Percentiles rank a stretch among this genome's conserved stretches.
These are phyloP conservation scores for Pelargonium cotyledonis DNA, from an alignment of 441 rosid genomes.

Conservation along the genomic window DNA sequence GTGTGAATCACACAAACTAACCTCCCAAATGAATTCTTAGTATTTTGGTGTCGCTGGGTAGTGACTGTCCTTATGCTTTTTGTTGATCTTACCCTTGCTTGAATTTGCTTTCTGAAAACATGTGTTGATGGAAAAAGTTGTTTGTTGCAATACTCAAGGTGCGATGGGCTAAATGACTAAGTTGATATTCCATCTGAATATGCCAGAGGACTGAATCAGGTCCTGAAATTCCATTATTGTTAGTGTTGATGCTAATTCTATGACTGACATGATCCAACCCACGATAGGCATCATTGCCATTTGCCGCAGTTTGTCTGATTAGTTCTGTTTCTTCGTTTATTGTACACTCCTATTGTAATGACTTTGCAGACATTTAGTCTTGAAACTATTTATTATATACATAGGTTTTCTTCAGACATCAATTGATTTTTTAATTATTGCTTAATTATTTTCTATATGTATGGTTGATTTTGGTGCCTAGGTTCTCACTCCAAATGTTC, in stretches of 20 bases:
- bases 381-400: neutral
- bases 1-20: neutral
- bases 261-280: too few relatives aligned
- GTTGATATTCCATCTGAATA: neutral
- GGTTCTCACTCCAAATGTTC: conserved; percentile 99
- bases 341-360: neutral
- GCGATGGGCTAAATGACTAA: neutral
- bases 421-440: neutral
- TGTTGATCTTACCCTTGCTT: too few relatives aligned
- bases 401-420: neutral
- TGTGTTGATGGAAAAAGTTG: too few relatives aligned
- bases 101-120: too few relatives aligned
- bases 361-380: neutral
- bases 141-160: neutral
- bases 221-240: neutral
- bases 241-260: neutral
- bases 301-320: neutral
- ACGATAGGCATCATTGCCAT: neutral
- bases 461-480: conserved; percentile 25
- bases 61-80: neutral
- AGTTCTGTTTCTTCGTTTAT: neutral
- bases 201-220: neutral
- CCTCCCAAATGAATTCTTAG: neutral
- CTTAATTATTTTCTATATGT: neutral
- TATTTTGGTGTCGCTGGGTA: neutral